phyloP scores from a whole-genome alignment of 2,329 filamentous ascomycete genomes.

The Ophiobolus disseminans region DNA sequence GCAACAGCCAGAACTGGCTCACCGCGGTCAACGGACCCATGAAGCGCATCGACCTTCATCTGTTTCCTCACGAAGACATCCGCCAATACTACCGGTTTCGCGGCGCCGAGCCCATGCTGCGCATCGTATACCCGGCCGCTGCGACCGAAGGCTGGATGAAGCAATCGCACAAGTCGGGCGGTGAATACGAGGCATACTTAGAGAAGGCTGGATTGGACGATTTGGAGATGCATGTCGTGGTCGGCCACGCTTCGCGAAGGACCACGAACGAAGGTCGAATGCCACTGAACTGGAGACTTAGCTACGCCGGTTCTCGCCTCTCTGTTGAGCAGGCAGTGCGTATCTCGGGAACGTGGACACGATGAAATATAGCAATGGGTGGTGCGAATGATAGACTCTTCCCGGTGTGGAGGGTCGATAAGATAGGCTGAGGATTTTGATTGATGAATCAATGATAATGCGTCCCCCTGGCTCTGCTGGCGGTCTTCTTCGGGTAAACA shows the following conservation, averaged over 20 bases:
- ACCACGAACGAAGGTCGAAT: slow-evolving; percentile 17
- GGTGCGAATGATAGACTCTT: too few species aligned
- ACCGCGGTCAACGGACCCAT: slow-evolving; percentile 15
- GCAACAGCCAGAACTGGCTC: slow-evolving; percentile 14
- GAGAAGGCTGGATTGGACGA: slow-evolving; percentile 9
- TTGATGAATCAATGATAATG: too few species aligned
- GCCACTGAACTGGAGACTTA: slow-evolving; percentile 21
- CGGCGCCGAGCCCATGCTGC: slow-evolving; percentile 21
- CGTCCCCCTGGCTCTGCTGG: too few species aligned
- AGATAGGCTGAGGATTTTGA: too few species aligned
- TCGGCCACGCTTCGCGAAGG: slow-evolving; percentile 18
- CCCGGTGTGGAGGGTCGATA: too few species aligned
- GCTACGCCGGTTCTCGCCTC: slow-evolving; percentile 11
- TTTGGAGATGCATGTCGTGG: slow-evolving; percentile 18
- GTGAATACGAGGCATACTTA: slow-evolving; percentile 16
- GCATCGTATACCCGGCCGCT: slow-evolving; percentile 18
- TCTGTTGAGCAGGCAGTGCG: too few species aligned
- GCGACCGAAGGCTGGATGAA: slow-evolving; percentile 20
- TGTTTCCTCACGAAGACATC: slow-evolving; percentile 21
- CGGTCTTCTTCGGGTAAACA: too few species aligned
- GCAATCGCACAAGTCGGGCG: slow-evolving; percentile 16
- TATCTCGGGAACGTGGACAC: too few species aligned
- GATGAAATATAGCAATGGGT: too few species aligned
- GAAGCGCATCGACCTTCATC: slow-evolving; percentile 18
- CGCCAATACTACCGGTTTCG: slow-evolving; percentile 21